A percentile compares a stretch with the other conserved stretches of the same genome.
phyloP scores from a whole-genome alignment of 2,329 filamentous ascomycete genomes.

The Colletotrichum sp. region DNA sequence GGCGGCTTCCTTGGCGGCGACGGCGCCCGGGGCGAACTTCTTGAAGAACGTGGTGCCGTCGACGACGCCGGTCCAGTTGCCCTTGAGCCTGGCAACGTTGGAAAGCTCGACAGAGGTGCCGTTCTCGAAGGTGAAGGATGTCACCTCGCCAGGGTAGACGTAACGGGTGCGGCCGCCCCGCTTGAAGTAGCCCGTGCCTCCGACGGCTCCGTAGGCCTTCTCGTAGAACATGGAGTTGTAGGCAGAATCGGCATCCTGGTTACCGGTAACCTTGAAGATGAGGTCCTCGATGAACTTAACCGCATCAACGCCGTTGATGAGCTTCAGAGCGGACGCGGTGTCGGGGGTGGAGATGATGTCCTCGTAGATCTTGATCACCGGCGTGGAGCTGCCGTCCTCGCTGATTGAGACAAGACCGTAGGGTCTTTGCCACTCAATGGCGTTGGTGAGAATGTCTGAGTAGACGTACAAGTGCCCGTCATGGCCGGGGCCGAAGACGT shows the following conservation, averaged over 20 bases:
- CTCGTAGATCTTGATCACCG: slow-evolving; percentile 52
- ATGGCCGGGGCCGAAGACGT: slow-evolving; percentile 39
- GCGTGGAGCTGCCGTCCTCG: slow-evolving; percentile 35
- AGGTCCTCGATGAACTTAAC: slow-evolving; percentile 25
- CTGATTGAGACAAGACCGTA: slow-evolving; percentile 44
- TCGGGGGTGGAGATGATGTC: slow-evolving; percentile 33
- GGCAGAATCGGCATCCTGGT: slow-evolving; percentile 29
- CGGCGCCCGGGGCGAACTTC: slow-evolving; percentile 29
- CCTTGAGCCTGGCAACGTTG: slow-evolving; percentile 33
- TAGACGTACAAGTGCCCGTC: slow-evolving; percentile 46
- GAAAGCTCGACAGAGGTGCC: slow-evolving; percentile 32
- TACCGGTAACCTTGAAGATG: slow-evolving; percentile 17
- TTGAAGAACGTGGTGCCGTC: slow-evolving; percentile 36
- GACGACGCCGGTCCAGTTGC: slow-evolving; percentile 30
- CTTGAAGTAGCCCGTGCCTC: slow-evolving; percentile 31
- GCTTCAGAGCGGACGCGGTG: slow-evolving; percentile 22
- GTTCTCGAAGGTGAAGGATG: slow-evolving; percentile 39
- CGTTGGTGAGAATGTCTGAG: slow-evolving; percentile 40
- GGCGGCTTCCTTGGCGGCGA: neutral
- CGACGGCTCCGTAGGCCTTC: slow-evolving; percentile 22
- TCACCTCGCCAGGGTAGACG: slow-evolving; percentile 33
- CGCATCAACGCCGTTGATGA: slow-evolving; percentile 30
- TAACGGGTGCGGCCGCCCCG: slow-evolving; percentile 29
- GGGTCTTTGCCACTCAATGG: slow-evolving; percentile 38
- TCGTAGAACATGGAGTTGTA: slow-evolving; percentile 44